phyloP scores from a whole-genome alignment of 2,329 filamentous ascomycete genomes.

The Fusarium euwallaceae region DNA sequence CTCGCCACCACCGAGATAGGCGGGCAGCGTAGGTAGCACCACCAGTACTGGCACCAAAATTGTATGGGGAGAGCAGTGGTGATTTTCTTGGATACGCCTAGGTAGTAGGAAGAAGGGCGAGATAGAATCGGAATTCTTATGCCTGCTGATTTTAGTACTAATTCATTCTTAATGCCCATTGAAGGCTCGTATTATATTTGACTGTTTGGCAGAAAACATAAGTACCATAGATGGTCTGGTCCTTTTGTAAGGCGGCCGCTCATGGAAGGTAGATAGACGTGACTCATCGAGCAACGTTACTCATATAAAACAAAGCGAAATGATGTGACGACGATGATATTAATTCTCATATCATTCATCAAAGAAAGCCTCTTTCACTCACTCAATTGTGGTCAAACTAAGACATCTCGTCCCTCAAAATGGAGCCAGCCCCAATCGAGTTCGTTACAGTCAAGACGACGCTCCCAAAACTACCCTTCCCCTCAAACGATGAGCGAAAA shows the following conservation, averaged over 20 bases:
- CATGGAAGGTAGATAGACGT: background rate
- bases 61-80: too few relatives aligned
- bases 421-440: slow-evolving; percentile 45
- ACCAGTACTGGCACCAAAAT: too few relatives aligned
- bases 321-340: background rate
- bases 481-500: slow-evolving; percentile 54
- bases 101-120: too few relatives aligned
- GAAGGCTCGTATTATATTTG: too few relatives aligned
- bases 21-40: too few relatives aligned
- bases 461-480: slow-evolving; percentile 59
- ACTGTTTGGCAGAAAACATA: too few relatives aligned
- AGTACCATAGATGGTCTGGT: too few relatives aligned
- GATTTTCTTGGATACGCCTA: too few relatives aligned
- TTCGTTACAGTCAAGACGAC: slow-evolving; percentile 62
- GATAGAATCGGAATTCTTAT: too few relatives aligned
- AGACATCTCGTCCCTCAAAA: slow-evolving; percentile 17
- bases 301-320: background rate
- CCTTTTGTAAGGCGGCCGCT: background rate
- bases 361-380: background rate
- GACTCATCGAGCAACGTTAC: background rate
- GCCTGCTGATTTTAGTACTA: too few relatives aligned
- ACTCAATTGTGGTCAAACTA: background rate
- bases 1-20: too few relatives aligned
- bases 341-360: background rate
- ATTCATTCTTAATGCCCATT: too few relatives aligned